phyloP scores from a whole-genome alignment of 257 asterid genomes.

The Capsicum chinense region DNA sequence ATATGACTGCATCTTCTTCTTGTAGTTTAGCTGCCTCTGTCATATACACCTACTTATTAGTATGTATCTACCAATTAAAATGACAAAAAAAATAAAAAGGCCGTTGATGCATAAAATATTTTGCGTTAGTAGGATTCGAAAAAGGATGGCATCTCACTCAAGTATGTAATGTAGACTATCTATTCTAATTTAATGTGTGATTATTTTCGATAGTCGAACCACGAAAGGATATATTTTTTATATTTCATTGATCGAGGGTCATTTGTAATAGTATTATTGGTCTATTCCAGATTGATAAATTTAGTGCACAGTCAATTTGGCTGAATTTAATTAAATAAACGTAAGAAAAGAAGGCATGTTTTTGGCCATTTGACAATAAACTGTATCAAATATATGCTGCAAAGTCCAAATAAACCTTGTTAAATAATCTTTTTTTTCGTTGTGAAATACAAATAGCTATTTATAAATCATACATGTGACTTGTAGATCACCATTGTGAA shows the following conservation, averaged over 20 bases:
- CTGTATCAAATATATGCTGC: not conserved
- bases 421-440: not conserved
- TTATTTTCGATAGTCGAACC: too few species aligned
- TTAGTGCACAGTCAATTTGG: not conserved
- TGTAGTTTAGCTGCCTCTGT: not conserved
- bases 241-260: too few species aligned
- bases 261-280: too few species aligned
- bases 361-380: not conserved
- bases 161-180: too few species aligned
- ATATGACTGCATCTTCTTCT: slow-evolving; percentile 1
- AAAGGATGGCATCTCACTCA: too few species aligned
- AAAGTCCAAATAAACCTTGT: not conserved
- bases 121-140: too few species aligned
- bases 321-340: too few species aligned
- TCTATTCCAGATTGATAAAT: not conserved
- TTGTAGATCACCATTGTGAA: not conserved
- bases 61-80: not conserved
- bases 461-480: not conserved
- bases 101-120: not conserved
- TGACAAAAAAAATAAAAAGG: not conserved
- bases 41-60: not conserved
- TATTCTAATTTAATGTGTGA: too few species aligned
- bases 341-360: not conserved
- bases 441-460: not conserved
- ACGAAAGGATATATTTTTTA: not conserved